These are phyloP conservation scores for Groenewaldozyma salmanticensis DNA, from an alignment of 805 yeast species.

Conservation along the genomic window DNA sequence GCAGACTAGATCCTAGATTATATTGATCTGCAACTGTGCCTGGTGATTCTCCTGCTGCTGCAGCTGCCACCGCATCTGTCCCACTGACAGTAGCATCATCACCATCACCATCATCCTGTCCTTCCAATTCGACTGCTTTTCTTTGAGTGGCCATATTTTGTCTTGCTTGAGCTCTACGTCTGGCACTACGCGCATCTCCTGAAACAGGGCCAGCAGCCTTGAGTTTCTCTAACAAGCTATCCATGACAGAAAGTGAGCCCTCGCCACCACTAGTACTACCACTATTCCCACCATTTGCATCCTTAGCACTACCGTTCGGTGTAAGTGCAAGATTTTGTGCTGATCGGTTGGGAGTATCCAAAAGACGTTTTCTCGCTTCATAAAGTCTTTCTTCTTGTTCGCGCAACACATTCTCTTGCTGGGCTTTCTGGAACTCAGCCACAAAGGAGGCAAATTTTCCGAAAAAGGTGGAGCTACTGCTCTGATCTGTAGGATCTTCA, in stretches of 20 bases:
- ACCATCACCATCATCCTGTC: not conserved
- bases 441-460: slow-evolving; percentile 72
- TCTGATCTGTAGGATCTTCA: slow-evolving; percentile 69
- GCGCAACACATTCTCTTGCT: slow-evolving; percentile 60
- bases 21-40: not conserved
- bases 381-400: slow-evolving; percentile 76
- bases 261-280: not conserved
- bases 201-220: slow-evolving; percentile 70
- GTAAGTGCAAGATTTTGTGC: slow-evolving; percentile 6
- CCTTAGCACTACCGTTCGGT: slow-evolving; percentile 8
- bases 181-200: slow-evolving; percentile 67
- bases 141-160: slow-evolving; percentile 42
- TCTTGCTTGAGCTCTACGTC: slow-evolving; percentile 70
- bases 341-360: slow-evolving; percentile 36
- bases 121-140: slow-evolving; percentile 13
- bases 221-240: slow-evolving; percentile 72
- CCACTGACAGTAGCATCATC: not conserved
- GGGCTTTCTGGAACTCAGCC: slow-evolving; percentile 69
- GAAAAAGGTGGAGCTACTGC: slow-evolving; percentile 62
- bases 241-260: slow-evolving; percentile 51
- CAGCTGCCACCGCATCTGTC: not conserved
- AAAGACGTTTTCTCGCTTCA: slow-evolving; percentile 62
- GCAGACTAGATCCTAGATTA: not conserved
- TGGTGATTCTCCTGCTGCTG: not conserved
- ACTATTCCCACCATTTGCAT: slow-evolving; percentile 23